Evolutionary conservation across 805 yeast species (phyloP).

Genomic region (Starmerella tilneyi): DNA sequence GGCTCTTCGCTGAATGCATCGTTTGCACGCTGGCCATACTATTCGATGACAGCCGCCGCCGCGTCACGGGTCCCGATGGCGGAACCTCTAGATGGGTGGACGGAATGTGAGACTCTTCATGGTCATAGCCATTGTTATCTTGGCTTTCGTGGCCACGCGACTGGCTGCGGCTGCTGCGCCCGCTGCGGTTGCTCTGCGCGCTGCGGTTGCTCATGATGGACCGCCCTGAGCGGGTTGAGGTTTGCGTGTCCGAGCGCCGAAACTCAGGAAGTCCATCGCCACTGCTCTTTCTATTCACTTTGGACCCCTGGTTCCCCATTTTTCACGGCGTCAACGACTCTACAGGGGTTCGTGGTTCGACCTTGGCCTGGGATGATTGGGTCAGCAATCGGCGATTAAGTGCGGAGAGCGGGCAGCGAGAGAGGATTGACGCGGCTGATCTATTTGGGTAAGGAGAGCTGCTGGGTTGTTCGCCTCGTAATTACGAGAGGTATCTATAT

Average conservation of each 20-base stretch:
- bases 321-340: neutral
- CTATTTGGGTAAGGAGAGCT: neutral
- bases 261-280: conserved; percentile 22
- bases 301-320: conserved; percentile 34
- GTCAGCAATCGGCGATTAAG: neutral
- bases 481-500: too few species aligned
- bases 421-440: neutral
- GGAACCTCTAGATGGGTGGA: neutral
- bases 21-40: conserved; percentile 20
- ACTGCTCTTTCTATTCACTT: conserved; percentile 20
- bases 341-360: neutral
- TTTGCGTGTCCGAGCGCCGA: conserved; percentile 36
- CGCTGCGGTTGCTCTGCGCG: conserved; percentile 7
- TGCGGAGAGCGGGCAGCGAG: neutral
- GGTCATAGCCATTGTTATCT: neutral
- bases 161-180: conserved; percentile 12
- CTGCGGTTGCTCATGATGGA: conserved; percentile 20
- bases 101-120: neutral
- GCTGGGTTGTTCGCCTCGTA: too few species aligned
- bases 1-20: conserved; percentile 21
- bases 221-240: conserved; percentile 28
- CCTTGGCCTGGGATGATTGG: conserved; percentile 2
- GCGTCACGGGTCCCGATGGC: neutral
- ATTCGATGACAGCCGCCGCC: conserved; percentile 18
- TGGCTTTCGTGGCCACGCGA: conserved; percentile 3